Evolutionary conservation across 176 grass and related monocot species (phyloP).

Genomic region (Oryza nivara): DNA sequence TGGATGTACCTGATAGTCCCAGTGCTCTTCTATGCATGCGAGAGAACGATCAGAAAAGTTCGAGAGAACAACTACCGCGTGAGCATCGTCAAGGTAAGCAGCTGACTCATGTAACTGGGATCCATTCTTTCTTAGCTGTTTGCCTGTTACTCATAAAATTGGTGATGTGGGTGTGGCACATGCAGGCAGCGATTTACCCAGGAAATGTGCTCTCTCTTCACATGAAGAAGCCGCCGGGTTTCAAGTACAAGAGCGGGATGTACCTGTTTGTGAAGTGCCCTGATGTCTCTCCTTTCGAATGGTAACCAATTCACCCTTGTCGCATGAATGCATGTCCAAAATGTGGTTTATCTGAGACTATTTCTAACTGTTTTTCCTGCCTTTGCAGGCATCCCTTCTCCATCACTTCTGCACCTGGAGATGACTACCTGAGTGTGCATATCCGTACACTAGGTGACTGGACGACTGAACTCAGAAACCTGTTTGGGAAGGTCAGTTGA

Average conservation of each 20-base stretch:
- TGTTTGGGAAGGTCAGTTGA: conserved; percentile 91
- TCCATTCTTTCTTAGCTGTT: background rate
- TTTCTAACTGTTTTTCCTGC: conserved; percentile 34
- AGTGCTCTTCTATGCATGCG: conserved; percentile 89
- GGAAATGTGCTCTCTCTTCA: conserved; percentile 95
- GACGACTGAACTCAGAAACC: conserved; percentile 81
- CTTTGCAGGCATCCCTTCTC: conserved; percentile 93
- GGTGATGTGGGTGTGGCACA: background rate
- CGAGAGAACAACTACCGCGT: conserved; percentile 78
- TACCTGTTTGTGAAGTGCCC: conserved; percentile 98
- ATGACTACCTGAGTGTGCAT: conserved; percentile 91
- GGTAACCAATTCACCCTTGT: conserved; percentile 53
- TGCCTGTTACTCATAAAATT: background rate
- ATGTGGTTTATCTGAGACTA: conserved; percentile 9
- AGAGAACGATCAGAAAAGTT: conserved; percentile 92
- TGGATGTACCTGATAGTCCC: conserved; percentile 98
- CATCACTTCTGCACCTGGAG: conserved; percentile 89
- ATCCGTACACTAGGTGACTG: conserved; percentile 95
- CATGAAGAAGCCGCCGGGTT: conserved; percentile 87
- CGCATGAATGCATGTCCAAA: conserved; percentile 2
- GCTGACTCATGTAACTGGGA: background rate
- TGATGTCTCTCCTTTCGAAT: conserved; percentile 95
- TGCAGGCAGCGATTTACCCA: conserved; percentile 95
- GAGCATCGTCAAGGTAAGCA: conserved; percentile 72
- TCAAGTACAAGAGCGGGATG: conserved; percentile 99